Evolutionary conservation across 2,329 filamentous ascomycete genomes (phyloP), one percentile per base, ranked within the genome.

Genomic region (Claviceps maximensis): DNA sequence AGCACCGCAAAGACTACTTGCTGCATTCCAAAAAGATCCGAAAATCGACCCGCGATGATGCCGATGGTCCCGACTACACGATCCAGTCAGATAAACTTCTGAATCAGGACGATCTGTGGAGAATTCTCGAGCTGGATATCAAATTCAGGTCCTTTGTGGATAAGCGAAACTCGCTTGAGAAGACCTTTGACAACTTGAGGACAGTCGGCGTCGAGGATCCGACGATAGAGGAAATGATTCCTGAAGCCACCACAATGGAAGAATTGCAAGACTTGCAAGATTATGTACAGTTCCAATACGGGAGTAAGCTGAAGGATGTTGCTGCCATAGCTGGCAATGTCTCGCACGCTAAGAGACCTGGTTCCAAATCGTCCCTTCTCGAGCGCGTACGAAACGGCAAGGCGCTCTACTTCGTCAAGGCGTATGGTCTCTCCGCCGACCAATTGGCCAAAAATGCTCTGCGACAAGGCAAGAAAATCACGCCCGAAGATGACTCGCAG

Each of bases 181-280:
- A 81, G 69, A 85, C 83, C 0, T 91, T 84, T 57, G 82, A 89
- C 17, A 87, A 83, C 56, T 71, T 95, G 21, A 85, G 82, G 62
- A 71, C 71, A 6, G 71, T 80, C 19, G 77, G 78, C 3, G 74
- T 90, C 21, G 71, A 82, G 25, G 93, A 97, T 63, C 65, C 74
- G 1, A 83, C 88, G 53, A 82, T 97, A 42, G 86, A 91, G 47
- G 84, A 90, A 59, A 84, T 96, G 76, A 78, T 93, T n/a, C 76
- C 79, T 1, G 76, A 82, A 54, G 89, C 90, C 3, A 81, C 81
- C 4, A 91, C 86, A 0, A 90, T 96, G 76, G 93, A 98, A 65
- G 93, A 98, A 65, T 77, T 98, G 19, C 93, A 98, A 65, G 93
- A 98, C 67, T 71, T 98, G 23, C 91, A 97, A 64, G 93, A 98